Evolutionary conservation across 1,284 basidiomycete species (phyloP).

Genomic region (Pseudozyma sp.): DNA sequence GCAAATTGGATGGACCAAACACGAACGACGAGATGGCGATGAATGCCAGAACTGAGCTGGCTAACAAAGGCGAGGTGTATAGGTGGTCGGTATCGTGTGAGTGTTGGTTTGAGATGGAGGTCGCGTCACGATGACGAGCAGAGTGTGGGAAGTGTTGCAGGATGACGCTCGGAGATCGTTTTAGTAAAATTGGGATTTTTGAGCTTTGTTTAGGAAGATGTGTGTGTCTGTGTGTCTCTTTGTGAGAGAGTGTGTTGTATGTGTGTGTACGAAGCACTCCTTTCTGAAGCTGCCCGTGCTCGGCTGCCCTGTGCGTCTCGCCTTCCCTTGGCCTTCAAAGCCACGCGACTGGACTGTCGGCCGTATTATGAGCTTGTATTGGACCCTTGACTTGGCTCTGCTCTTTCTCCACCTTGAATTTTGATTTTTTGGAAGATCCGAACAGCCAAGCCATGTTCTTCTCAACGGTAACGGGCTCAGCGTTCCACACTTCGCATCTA

Average conservation of each 20-base stretch:
- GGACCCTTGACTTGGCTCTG: constrained; percentile 18
- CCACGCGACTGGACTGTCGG: constrained; percentile 23
- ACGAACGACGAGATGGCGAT: no score
- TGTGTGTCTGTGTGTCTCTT: not conserved
- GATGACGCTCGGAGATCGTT: constrained; percentile 11
- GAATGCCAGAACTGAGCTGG: no score
- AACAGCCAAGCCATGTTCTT: not conserved
- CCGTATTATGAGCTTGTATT: constrained; percentile 12
- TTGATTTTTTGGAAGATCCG: constrained; percentile 6
- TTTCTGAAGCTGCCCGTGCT: not conserved
- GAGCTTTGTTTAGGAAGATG: constrained; percentile 15
- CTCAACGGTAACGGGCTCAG: not conserved
- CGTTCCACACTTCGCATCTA: constrained; percentile 10
- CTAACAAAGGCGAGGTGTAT: no score
- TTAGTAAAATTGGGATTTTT: not conserved
- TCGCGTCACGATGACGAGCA: not conserved
- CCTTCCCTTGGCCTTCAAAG: not conserved
- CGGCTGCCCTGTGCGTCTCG: constrained; percentile 22
- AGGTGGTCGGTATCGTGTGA: not conserved
- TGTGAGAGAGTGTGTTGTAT: not conserved
- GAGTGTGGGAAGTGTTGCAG: not conserved
- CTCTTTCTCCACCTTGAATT: constrained; percentile 16
- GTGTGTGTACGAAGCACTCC: constrained; percentile 3
- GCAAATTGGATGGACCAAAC: not conserved
- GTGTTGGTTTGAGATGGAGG: not conserved